Evolutionary conservation across 441 rosid genomes (phyloP), one percentile per base, ranked within the genome.

Genomic region (Populus tomentosa): DNA sequence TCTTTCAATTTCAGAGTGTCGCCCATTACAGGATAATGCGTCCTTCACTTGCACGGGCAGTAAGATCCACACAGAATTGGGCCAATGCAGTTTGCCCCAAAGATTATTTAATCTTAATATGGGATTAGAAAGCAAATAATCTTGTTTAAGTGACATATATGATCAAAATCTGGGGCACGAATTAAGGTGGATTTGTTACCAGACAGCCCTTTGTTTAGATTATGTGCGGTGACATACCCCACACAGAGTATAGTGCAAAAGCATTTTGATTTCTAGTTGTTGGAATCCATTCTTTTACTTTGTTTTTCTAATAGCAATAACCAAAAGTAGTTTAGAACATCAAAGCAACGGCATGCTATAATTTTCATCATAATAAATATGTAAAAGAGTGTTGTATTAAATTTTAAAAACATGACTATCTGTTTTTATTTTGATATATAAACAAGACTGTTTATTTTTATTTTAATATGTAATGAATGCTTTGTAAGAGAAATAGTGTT

Each of bases 1-100:
- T 75, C 99, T 91, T 84, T 92, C 95, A 75, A 97, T 93, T 81
- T 94, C 97, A 1, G 82, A 83, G 79, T 93, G 97, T 85, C 99
- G 89, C 66, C 99, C 99, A 97, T 94, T 74, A 97, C 98, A 10
- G 99, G 98, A 84, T 98, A 85, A 97, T 77, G 76, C 88, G 91
- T 73, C 98, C 99, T 94, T 94, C 85, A 73, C 84, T 83, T 10
- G 79, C 77, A 28, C 78, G 77, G 74, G 80, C 78, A 78, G 84
- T 83, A 72, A 83, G 79, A 78, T 96, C 99, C 86, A 91, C 94
- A 72, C 98, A 96, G 83, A 96, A 96, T 87, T 89, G 98, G 53
- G 86, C 92, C 86, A 96, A 75, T 68, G 94, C 95, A 86, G 32
- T 30, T 30, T 30, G 32, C 32, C 32, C 4, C 32, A 30, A 30